Evolutionary conservation across 192 early-diverging fungal genomes (phyloP), one percentile per base, ranked within the genome.

Genomic region (Pilobolus umbonatus): DNA sequence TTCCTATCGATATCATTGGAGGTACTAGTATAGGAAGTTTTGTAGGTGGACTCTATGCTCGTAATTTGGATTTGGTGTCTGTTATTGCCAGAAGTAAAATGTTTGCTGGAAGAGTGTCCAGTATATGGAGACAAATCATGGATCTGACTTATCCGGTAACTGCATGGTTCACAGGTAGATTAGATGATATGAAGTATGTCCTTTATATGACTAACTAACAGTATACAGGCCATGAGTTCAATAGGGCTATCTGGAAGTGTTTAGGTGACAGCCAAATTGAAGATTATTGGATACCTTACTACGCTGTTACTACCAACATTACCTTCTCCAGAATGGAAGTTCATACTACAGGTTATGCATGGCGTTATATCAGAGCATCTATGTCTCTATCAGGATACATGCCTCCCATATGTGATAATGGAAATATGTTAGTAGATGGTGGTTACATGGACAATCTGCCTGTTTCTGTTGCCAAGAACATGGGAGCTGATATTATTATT

Each of bases 371-470:
- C 40, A 87, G 97, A 26, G 97, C 97, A 2, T 96, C 94, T 39
- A 99, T 99, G 97, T 95, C 94, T 2, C 78, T 99, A 10, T 86
- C 93, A 5, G 94, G 94, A 7, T 97, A 90, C 67, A 73, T 99
- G 57, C 97, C 97, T 1, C 97, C 97, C 0, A 75, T 99, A 32
- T 97, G 92, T 65, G 93, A 98, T 69, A 88, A 96, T 59, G 97
- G 97, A 25, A 81, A 94, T 62, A 85, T 99, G 86, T 73, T 99
- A n/a, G 84, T 99, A 11, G 97, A 99, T 65, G 97, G 97, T 53
- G 97, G 97, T 4, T 99, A 99, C 69, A 81, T 98, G 74, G 93
- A 98, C 69, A 97, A 98, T 69, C 72, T 99, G 58, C 97, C 97
- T 0, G 97, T 95, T 3, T 51, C 65, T 2, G 85, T 86, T 61